Evolutionary conservation across 78 protist genomes (phyloP), one percentile per base, ranked within the genome.

Genomic region (Andalucia godoyi): DNA sequence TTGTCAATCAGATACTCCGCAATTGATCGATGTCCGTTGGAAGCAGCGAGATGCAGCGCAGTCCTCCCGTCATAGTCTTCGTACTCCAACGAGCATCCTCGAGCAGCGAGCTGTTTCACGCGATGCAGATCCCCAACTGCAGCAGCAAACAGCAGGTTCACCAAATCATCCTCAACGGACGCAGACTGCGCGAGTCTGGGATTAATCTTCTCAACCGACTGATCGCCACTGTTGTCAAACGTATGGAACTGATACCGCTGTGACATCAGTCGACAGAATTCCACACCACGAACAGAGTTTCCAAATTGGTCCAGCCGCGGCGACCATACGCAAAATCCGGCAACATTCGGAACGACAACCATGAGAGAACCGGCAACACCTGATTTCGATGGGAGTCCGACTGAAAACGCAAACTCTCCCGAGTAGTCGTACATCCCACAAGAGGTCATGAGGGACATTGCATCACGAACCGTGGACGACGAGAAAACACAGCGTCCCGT

Each of bases 371-470:
- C 86, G 29, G 62, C 0, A n/a, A 72, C 78, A n/a, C 80, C 88
- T 2, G 57, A 34, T 55, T 84, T 76, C 30, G 80, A 79, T n/a
- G 87, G 82, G 18, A 80, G 5, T 39, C 85, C 84, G 17, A 79
- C 37, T 17, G 21, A 0, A 52, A 34, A 80, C 6, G 84, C 80
- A 2, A 32, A 84, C 40, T 50, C 62, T 30, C 89, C 89, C 18
- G 60, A 33, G 39, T 39, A 74, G 49, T 84, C 89, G 46, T 80
- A 80, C 84, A 80, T 70, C 30, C 89, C 89, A 4, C 79, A 74
- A 23, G 66, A n/a, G 29, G 2, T 21, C 75, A 79, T 60, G 12
- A 60, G 1, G 9, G 47, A 18, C 18, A 76, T 64, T 12, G 49
- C 2, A 42, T 32, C 0, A 13, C 38, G 2, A 15, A 70, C 77